Percentiles rank a stretch among this genome's conserved stretches.
Conservation (phyloP, 805 yeast species). For the Cyberlindnera suaveolens region DNA sequence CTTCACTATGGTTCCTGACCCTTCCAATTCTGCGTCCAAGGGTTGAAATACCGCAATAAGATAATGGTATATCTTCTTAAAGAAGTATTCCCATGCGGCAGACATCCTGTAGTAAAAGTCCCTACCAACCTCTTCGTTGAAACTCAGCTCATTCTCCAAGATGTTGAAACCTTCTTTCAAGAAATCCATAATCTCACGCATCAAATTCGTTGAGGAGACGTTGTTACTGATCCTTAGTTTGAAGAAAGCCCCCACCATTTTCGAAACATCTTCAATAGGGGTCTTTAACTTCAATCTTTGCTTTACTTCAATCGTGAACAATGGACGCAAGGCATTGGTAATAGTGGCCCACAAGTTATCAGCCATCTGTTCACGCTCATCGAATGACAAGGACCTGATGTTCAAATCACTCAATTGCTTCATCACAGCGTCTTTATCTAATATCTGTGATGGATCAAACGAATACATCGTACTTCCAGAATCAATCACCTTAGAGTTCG, state of each 20-base stretch:
- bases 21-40: constrained; percentile 40
- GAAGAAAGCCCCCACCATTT: constrained; percentile 36
- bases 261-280: constrained; percentile 54
- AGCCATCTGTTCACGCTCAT: constrained; percentile 34
- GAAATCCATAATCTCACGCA: constrained; percentile 40
- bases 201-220: constrained; percentile 30
- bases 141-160: constrained; percentile 31
- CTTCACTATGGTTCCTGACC: constrained; percentile 22
- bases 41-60: constrained; percentile 59
- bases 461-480: constrained; percentile 32
- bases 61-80: constrained; percentile 48
- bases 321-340: constrained; percentile 34
- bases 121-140: constrained; percentile 25
- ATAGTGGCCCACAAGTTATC: constrained; percentile 47
- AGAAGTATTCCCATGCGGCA: constrained; percentile 52
- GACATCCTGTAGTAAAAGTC: constrained; percentile 27
- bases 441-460: constrained; percentile 25
- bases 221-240: constrained; percentile 32
- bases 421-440: constrained; percentile 24
- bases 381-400: constrained; percentile 23
- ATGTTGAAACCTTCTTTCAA: constrained; percentile 37
- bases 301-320: constrained; percentile 40
- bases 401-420: constrained; percentile 27
- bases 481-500: constrained; percentile 29
- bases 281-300: constrained; percentile 28